Evolutionary conservation across 2,329 filamentous ascomycete genomes (phyloP).

Genomic region (Leptographium procerum): DNA sequence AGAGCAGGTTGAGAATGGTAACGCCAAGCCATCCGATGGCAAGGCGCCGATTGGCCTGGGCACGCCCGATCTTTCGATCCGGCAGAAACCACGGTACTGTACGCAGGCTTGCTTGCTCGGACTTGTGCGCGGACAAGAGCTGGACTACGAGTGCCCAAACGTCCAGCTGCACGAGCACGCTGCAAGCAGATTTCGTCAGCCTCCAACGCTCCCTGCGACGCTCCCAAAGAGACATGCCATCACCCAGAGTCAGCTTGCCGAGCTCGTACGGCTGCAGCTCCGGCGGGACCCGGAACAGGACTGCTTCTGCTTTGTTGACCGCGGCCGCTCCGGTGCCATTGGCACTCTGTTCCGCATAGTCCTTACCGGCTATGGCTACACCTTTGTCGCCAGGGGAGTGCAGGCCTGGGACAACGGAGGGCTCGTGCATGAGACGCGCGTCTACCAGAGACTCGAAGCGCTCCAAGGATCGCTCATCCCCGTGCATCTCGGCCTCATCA

Average conservation of each 20-base stretch:
- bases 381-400: constrained; percentile 10
- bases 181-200: not conserved
- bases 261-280: not conserved
- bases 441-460: constrained; percentile 1
- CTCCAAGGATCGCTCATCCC: constrained; percentile 7
- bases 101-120: not conserved
- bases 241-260: not conserved
- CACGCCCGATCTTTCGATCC: too few relatives aligned
- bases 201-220: too few relatives aligned
- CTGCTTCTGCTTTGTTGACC: not conserved
- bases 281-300: not conserved
- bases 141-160: constrained; percentile 1
- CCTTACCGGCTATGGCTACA: constrained; percentile 8
- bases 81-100: not conserved
- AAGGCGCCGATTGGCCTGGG: too few relatives aligned
- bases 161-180: not conserved
- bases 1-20: not conserved
- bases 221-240: not conserved
- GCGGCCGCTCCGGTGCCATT: not conserved
- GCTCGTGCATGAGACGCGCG: not conserved
- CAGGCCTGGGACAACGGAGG: not conserved
- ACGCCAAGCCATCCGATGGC: not conserved
- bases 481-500: constrained; percentile 8
- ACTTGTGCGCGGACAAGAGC: not conserved
- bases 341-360: constrained; percentile 8